Conservation (phyloP, 441 rosid genomes). For the Biscutella laevigata region DNA sequence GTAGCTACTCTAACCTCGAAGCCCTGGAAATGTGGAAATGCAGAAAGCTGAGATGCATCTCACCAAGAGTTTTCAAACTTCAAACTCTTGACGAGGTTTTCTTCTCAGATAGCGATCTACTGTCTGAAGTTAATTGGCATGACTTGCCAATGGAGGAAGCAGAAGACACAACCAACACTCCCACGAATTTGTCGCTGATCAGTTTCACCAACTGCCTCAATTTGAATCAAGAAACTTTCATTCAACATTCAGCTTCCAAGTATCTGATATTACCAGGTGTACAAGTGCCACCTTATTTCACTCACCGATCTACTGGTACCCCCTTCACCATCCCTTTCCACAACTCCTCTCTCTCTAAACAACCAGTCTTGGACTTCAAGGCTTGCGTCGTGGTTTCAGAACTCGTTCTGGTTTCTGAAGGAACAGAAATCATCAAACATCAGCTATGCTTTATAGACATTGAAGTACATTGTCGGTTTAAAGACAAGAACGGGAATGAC, state of each 20-base stretch:
- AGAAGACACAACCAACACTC: background rate
- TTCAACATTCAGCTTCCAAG: background rate
- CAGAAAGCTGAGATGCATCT: background rate
- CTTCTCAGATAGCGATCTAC: background rate
- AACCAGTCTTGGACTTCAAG: background rate
- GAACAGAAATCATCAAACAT: too few species aligned
- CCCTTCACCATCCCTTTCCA: background rate
- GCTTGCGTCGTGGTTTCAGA: background rate
- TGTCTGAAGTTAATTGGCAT: background rate
- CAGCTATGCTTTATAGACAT: too few species aligned
- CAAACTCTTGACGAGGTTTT: background rate
- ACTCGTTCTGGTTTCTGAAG: too few species aligned
- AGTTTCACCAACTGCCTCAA: background rate
- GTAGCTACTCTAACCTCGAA: background rate
- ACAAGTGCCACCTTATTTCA: background rate
- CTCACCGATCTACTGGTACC: background rate
- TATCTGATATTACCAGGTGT: background rate
- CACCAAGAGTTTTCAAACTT: background rate
- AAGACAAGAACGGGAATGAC: too few species aligned
- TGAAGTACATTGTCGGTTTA: too few species aligned
- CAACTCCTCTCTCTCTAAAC: background rate
- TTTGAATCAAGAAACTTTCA: background rate
- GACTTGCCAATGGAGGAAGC: too few species aligned
- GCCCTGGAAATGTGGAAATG: background rate
- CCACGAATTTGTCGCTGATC: background rate